Conservation (phyloP, 148 eudicot species). For the Arbutus unedo region DNA sequence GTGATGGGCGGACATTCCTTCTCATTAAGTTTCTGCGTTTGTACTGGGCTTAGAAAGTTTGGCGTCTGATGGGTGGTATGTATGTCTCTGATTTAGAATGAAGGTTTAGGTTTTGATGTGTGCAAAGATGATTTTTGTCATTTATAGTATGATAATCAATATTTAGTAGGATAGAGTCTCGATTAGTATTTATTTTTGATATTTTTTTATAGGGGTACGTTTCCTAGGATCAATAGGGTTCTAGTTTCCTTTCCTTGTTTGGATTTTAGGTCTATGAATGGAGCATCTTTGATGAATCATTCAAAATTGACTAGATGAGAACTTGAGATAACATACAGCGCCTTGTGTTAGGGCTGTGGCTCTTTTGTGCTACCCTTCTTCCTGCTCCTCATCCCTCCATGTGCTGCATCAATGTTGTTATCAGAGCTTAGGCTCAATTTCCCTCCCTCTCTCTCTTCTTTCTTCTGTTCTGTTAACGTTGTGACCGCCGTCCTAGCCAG, state of each 20-base stretch:
- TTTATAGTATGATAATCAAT: not conserved
- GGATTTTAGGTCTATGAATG: not conserved
- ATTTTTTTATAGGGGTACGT: not conserved
- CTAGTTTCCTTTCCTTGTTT: not conserved
- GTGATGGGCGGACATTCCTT: not conserved
- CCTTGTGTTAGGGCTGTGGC: not conserved
- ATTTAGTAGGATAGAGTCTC: not conserved
- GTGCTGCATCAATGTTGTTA: not conserved
- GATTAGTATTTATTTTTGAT: not conserved
- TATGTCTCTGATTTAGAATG: not conserved
- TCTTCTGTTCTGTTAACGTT: not conserved
- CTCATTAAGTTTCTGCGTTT: not conserved
- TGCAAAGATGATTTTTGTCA: not conserved
- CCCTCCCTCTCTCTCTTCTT: not conserved
- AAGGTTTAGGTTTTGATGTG: not conserved
- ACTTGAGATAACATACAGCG: not conserved
- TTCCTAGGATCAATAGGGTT: not conserved
- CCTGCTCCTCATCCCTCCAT: not conserved
- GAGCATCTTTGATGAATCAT: not conserved
- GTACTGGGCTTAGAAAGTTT: not conserved
- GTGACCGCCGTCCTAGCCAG: not conserved
- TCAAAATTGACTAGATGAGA: not conserved
- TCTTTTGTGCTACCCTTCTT: not conserved
- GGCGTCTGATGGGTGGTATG: not conserved
- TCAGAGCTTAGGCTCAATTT: not conserved